A percentile compares a stretch with the other conserved stretches of the same genome.
Conservation (phyloP, 2,329 filamentous ascomycete species). For the Aspergillus fijiensis region DNA sequence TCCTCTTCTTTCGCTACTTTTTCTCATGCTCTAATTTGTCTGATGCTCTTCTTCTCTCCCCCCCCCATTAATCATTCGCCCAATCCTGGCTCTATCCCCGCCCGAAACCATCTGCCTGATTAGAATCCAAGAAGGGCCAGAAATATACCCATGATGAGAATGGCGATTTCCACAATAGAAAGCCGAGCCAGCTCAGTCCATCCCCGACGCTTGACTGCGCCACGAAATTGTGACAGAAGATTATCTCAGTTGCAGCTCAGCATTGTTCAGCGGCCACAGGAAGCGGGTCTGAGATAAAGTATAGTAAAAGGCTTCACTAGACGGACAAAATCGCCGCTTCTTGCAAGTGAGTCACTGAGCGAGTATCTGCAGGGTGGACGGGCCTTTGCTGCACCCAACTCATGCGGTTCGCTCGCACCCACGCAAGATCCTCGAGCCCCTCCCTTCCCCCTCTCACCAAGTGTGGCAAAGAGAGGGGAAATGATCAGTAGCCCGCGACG, state of each 20-base stretch:
- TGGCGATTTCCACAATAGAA: background rate
- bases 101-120: background rate
- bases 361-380: conserved; percentile 17
- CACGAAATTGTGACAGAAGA: conserved; percentile 1
- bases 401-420: conserved; percentile 10
- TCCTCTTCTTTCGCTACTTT: background rate
- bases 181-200: background rate
- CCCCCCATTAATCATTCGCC: too few species aligned
- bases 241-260: background rate
- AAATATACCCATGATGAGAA: background rate
- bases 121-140: background rate
- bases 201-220: conserved; percentile 1
- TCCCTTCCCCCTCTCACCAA: background rate
- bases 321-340: conserved; percentile 2
- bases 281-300: background rate
- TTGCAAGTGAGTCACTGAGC: background rate
- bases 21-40: background rate
- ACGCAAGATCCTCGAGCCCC: conserved; percentile 7
- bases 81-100: background rate
- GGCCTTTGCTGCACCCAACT: conserved; percentile 13
- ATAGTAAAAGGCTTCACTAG: background rate
- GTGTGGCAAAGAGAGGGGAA: conserved; percentile 4
- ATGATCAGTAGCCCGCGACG: background rate
- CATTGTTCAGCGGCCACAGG: background rate
- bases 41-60: background rate